Base-by-base conservation (phyloP, 169 alveolate genomes). In the Plasmodium gaboni region DNA sequence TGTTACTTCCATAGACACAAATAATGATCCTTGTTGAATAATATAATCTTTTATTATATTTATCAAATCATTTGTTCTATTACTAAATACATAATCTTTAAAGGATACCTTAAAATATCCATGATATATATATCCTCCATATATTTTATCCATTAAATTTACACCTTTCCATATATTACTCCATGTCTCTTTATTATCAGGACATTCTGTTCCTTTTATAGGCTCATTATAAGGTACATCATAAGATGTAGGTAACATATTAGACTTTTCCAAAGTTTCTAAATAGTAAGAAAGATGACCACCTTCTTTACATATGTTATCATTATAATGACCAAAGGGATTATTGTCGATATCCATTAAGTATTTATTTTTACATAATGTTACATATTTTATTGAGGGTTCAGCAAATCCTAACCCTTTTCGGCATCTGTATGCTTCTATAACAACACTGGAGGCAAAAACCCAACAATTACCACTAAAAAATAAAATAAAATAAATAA, bases 21-120 rank as follows among this genome's bases (percentile, higher is more conserved):
- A 87, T 38, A 73, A 59, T 42, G 92, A 32, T 1, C 93, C 93
- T 28, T 89, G 88, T 1, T 89, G 92, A 24, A 80, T 89, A 46
- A 89, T 65, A 57, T 80, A 80, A 19, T 89, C 93, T 53, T 89
- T 89, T 1, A 89, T 22, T 24, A 89, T 19, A 42, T 65, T 57
- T 22, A 89, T 89, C 42, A 89, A 72, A 28, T 78, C 93, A 2
- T 78, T 17, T 28, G 72, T 78, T 44, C 17, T 78, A 26, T 69
- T 69, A 24, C 17, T 48, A n/a, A 8, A 2, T 50, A 46, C 57
- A 78, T 78, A 78, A 3, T 78, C 89, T 8, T 24, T 22, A 65
- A 78, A 78, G 13, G 89, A 78, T n/a, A 78, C 51, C 53, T 78
- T 78, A 12, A 78, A 48, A 44, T 64, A 78, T 2, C 89, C 89